These are phyloP conservation scores for Saturnispora kantuleensis DNA, from an alignment of 805 yeast species.

Conservation along the genomic window DNA sequence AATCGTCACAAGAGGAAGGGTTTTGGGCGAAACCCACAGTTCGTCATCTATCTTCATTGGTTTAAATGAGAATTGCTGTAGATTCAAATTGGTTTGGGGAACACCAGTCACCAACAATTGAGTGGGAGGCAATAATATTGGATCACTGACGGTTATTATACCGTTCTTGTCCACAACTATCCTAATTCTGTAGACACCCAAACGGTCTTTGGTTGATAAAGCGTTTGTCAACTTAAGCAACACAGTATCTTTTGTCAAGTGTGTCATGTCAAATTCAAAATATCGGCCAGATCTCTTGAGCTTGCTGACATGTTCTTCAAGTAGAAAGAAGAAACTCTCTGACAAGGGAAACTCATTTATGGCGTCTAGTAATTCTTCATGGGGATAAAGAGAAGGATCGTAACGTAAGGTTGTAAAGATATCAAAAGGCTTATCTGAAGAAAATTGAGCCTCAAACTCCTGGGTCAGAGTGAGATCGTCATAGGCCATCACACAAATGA, in stretches of 20 bases:
- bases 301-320: slow-evolving; percentile 56
- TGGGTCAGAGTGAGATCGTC: slow-evolving; percentile 21
- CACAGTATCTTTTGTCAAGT: slow-evolving; percentile 33
- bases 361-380: slow-evolving; percentile 17
- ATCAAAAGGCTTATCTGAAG: slow-evolving; percentile 46
- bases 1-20: slow-evolving; percentile 1
- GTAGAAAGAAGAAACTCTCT: slow-evolving; percentile 42
- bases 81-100: slow-evolving; percentile 7
- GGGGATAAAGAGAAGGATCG: slow-evolving; percentile 46
- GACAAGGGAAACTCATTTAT: slow-evolving; percentile 19
- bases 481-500: too few relatives aligned
- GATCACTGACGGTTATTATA: slow-evolving; percentile 23
- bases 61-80: background rate
- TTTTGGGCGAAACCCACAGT: background rate
- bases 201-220: slow-evolving; percentile 22
- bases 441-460: slow-evolving; percentile 61
- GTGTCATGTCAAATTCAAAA: slow-evolving; percentile 36
- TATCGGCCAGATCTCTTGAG: slow-evolving; percentile 42
- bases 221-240: slow-evolving; percentile 32
- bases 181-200: slow-evolving; percentile 38
- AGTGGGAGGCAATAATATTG: slow-evolving; percentile 15
- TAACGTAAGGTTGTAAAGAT: slow-evolving; percentile 66
- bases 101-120: slow-evolving; percentile 3
- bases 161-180: slow-evolving; percentile 29
- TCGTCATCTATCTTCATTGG: background rate